Percentiles rank a stretch among this genome's conserved stretches.
Conservation (phyloP, 2,329 filamentous ascomycete species). For the Aspergillus ochraceus region DNA sequence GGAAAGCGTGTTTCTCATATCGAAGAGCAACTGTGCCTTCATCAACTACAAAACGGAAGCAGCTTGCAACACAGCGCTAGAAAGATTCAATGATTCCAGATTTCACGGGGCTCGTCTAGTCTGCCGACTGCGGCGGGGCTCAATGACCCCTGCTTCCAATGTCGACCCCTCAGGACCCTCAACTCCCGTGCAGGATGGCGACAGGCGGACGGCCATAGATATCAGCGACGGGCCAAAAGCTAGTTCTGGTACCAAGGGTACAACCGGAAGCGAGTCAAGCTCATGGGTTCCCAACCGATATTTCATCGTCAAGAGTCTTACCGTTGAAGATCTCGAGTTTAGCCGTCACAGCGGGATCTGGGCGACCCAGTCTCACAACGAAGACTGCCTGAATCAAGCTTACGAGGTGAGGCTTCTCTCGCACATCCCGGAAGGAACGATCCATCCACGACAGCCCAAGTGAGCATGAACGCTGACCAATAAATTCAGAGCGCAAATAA, state of each 20-base stretch:
- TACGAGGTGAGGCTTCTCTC: conserved; percentile 63
- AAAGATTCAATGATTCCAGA: conserved; percentile 83
- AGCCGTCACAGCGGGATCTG: conserved; percentile 87
- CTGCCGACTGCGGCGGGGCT: conserved; percentile 70
- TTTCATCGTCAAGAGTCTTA: conserved; percentile 91
- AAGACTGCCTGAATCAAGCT: conserved; percentile 76
- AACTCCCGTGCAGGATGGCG: conserved; percentile 11
- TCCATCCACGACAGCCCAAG: not conserved
- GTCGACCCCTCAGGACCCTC: conserved; percentile 37
- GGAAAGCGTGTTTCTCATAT: conserved; percentile 89
- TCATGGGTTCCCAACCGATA: conserved; percentile 68
- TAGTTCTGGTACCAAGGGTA: not conserved
- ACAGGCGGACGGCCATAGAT: conserved; percentile 6
- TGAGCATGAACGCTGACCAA: not conserved
- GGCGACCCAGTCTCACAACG: conserved; percentile 94
- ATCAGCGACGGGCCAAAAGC: conserved; percentile 2
- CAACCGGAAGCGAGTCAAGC: not conserved
- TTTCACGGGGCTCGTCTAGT: conserved; percentile 85
- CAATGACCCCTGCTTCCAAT: conserved; percentile 39
- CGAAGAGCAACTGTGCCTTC: conserved; percentile 96
- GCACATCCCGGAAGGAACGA: not conserved
- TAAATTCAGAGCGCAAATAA: conserved; percentile 67
- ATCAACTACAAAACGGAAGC: conserved; percentile 87
- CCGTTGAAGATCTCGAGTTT: conserved; percentile 82
- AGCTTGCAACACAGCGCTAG: conserved; percentile 73